These are phyloP conservation scores for Avicennia marina DNA, from an alignment of 257 asterid species.

Conservation along the genomic window DNA sequence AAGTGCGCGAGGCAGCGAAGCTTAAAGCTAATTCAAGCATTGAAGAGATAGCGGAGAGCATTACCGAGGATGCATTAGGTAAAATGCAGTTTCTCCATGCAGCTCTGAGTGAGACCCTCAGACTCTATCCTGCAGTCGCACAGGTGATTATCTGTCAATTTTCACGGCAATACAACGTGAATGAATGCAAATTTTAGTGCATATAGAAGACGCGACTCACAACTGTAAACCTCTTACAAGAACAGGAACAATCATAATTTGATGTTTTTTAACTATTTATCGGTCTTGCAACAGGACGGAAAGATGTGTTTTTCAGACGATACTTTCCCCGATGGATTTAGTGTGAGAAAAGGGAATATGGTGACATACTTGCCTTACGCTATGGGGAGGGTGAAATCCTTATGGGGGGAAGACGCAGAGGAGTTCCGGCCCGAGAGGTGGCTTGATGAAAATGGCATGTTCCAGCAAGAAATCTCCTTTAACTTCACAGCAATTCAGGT, in stretches of 20 bases:
- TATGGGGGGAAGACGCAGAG: slow-evolving; percentile 79
- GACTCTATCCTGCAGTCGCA: slow-evolving; percentile 68
- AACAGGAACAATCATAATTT: too few species aligned
- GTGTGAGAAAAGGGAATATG: slow-evolving; percentile 49
- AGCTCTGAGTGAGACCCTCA: slow-evolving; percentile 54
- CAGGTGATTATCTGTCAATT: slow-evolving; percentile 24
- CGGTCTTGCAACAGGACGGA: slow-evolving; percentile 36
- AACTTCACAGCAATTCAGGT: slow-evolving; percentile 77
- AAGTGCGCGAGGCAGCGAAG: slow-evolving; percentile 37
- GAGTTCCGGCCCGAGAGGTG: slow-evolving; percentile 66
- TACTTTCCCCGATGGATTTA: slow-evolving; percentile 54
- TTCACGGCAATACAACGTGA: too few species aligned
- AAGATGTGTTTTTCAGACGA: slow-evolving; percentile 59
- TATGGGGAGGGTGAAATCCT: slow-evolving; percentile 62
- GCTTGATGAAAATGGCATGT: slow-evolving; percentile 46
- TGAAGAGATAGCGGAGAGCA: slow-evolving; percentile 33
- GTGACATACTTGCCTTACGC: slow-evolving; percentile 42
- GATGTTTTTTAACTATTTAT: not conserved
- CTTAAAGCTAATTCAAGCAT: slow-evolving; percentile 18
- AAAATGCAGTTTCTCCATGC: slow-evolving; percentile 70
- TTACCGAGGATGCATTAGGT: slow-evolving; percentile 51
- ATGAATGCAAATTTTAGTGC: too few species aligned
- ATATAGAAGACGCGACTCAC: too few species aligned
- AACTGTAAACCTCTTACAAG: too few species aligned
- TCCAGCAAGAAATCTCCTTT: slow-evolving; percentile 48